Percentiles rank a stretch among this genome's conserved stretches.
phyloP scores from a whole-genome alignment of 208 protist species.

The Crithidia acanthocephali region DNA sequence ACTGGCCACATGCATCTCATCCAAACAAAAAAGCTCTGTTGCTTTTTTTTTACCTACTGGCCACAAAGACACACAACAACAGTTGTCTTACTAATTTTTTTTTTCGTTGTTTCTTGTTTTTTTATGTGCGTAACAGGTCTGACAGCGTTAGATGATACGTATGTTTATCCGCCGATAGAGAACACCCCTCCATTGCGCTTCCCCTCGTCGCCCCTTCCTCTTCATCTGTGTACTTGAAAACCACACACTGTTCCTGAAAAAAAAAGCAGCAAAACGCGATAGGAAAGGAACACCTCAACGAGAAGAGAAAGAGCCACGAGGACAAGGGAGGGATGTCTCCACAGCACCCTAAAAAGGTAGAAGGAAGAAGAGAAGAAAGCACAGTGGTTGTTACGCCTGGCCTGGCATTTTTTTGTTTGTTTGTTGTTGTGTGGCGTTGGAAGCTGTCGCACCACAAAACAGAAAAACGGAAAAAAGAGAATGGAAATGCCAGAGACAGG shows the following conservation, averaged over 20 bases:
- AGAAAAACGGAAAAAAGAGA: neutral
- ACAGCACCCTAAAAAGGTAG: constrained; percentile 1
- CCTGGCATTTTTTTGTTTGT: too few species aligned
- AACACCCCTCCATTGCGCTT: neutral
- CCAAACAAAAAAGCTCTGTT: too few species aligned
- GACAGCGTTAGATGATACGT: constrained; percentile 6
- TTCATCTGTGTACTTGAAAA: too few species aligned
- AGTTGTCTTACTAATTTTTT: constrained; percentile 2
- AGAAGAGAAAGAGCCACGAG: neutral
- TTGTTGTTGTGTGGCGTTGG: too few species aligned
- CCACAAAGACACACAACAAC: too few species aligned
- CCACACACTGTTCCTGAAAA: too few species aligned
- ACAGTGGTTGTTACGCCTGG: neutral
- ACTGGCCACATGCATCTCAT: too few species aligned
- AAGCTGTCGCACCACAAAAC: neutral
- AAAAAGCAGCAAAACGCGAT: neutral
- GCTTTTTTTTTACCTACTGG: constrained; percentile 28
- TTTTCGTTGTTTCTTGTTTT: constrained; percentile 12
- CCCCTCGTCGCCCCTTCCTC: neutral
- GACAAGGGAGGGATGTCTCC: neutral
- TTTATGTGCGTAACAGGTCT: constrained; percentile 13
- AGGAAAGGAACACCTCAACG: neutral
- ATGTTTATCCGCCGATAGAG: neutral
- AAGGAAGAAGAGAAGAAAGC: constrained; percentile 8
- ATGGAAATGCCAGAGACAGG: neutral